These are phyloP conservation scores for Dalbergia cultrata DNA, from an alignment of 306 rosid genomes.

Conservation along the genomic window DNA sequence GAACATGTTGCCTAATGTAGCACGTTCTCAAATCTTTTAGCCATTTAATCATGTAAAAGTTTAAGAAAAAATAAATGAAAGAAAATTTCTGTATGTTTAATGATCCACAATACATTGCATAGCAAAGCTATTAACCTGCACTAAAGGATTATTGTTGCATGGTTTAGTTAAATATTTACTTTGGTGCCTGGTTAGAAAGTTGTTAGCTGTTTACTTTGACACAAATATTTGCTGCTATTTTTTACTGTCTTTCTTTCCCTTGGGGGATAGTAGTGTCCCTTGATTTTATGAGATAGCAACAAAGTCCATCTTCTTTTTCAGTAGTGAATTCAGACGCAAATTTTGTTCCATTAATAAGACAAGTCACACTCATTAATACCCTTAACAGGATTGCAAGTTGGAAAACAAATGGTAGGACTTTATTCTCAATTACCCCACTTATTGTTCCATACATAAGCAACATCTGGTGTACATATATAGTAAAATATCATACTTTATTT, in stretches of 20 bases:
- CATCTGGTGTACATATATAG: conserved; percentile 34
- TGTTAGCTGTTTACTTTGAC: neutral
- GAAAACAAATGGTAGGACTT: conserved; percentile 40
- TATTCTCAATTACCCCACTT: conserved; percentile 31
- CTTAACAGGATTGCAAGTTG: neutral
- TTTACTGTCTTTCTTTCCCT: neutral
- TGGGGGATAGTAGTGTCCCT: neutral
- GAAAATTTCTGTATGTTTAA: neutral
- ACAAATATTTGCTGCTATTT: neutral
- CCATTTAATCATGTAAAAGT: neutral
- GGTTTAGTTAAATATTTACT: neutral
- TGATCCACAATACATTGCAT: neutral
- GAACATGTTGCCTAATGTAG: neutral
- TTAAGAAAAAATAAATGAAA: neutral
- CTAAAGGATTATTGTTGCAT: neutral
- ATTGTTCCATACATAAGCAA: conserved; percentile 26
- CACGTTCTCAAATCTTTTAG: neutral
- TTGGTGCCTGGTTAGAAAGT: neutral
- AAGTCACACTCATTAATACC: neutral
- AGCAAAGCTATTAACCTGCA: neutral
- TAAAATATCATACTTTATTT: conserved; percentile 45
- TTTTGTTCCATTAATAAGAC: neutral
- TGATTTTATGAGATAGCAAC: neutral
- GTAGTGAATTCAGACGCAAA: neutral
- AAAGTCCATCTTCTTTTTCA: neutral